Percentiles rank a stretch among this genome's conserved stretches.
phyloP scores from a whole-genome alignment of 768 basidiomycete genomes.

The Tulasnella sp. region DNA sequence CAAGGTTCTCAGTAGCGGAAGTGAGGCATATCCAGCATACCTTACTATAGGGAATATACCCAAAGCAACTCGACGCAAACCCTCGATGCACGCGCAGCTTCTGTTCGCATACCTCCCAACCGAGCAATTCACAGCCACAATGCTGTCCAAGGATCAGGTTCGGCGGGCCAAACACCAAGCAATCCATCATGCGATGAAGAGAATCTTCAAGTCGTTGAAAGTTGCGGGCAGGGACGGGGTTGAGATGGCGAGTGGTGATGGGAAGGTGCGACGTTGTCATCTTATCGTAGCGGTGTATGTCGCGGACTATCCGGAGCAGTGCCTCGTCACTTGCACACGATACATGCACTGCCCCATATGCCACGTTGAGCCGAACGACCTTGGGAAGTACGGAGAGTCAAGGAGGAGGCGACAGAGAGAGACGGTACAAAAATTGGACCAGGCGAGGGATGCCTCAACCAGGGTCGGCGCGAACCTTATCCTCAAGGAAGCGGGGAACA shows the following conservation, averaged over 20 bases:
- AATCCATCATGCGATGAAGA: constrained; percentile 31
- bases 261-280: constrained; percentile 22
- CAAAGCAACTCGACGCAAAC: constrained; percentile 30
- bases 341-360: constrained; percentile 14
- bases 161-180: constrained; percentile 20
- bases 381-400: not conserved
- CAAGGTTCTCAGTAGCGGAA: constrained; percentile 26
- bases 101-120: constrained; percentile 34
- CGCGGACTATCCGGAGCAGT: constrained; percentile 17
- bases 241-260: constrained; percentile 29
- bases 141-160: constrained; percentile 27
- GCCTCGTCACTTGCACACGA: constrained; percentile 9
- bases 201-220: constrained; percentile 26
- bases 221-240: constrained; percentile 26
- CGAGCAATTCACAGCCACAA: constrained; percentile 20
- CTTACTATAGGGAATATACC: constrained; percentile 33
- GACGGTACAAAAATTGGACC: constrained; percentile 24
- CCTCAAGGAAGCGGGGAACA: constrained; percentile 21
- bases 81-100: constrained; percentile 26
- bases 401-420: constrained; percentile 35
- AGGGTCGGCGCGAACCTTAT: constrained; percentile 23
- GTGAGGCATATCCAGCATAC: constrained; percentile 36
- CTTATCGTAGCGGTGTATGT: constrained; percentile 30
- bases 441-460: constrained; percentile 19
- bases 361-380: not conserved